Evolutionary conservation across 78 protist genomes (phyloP).

Genomic region (Speleostelium caveatum): DNA sequence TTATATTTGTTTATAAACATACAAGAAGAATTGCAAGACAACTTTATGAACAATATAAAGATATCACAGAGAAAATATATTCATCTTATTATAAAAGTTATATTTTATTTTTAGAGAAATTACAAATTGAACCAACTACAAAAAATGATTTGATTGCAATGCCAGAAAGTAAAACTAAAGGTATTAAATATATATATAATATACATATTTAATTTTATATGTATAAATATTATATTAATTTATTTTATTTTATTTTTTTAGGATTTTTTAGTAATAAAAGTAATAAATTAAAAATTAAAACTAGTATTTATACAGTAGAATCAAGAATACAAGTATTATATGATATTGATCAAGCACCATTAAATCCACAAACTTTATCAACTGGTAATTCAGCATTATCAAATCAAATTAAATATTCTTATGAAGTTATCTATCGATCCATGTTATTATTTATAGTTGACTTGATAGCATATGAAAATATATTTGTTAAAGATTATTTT

Average conservation of each 20-base stretch:
- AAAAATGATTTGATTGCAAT: slow-evolving; percentile 37
- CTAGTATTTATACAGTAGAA: slow-evolving; percentile 40
- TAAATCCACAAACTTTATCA: slow-evolving; percentile 23
- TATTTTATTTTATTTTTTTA: neutral
- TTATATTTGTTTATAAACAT: slow-evolving; percentile 58
- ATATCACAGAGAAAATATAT: slow-evolving; percentile 20
- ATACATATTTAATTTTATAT: no score
- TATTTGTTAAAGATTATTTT: slow-evolving; percentile 54
- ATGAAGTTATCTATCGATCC: slow-evolving; percentile 53
- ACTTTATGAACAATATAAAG: slow-evolving; percentile 63
- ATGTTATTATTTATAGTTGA: slow-evolving; percentile 37
- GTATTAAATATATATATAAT: no score
- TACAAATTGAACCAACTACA: slow-evolving; percentile 51
- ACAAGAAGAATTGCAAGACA: slow-evolving; percentile 29
- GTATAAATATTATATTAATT: neutral
- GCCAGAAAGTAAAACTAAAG: slow-evolving; percentile 35
- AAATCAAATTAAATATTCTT: slow-evolving; percentile 30
- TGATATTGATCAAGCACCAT: slow-evolving; percentile 24
- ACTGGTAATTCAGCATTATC: slow-evolving; percentile 2
- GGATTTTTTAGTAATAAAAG: slow-evolving; percentile 50
- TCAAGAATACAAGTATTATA: slow-evolving; percentile 10
- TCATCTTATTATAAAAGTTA: slow-evolving; percentile 25
- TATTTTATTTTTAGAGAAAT: slow-evolving; percentile 7
- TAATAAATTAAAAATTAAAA: slow-evolving; percentile 31
- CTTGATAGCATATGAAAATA: slow-evolving; percentile 32